Percentiles rank a stretch among this genome's conserved stretches.
These are phyloP conservation scores for Zizania latifolia DNA, from an alignment of 176 grass and related monocot species.

Conservation along the genomic window DNA sequence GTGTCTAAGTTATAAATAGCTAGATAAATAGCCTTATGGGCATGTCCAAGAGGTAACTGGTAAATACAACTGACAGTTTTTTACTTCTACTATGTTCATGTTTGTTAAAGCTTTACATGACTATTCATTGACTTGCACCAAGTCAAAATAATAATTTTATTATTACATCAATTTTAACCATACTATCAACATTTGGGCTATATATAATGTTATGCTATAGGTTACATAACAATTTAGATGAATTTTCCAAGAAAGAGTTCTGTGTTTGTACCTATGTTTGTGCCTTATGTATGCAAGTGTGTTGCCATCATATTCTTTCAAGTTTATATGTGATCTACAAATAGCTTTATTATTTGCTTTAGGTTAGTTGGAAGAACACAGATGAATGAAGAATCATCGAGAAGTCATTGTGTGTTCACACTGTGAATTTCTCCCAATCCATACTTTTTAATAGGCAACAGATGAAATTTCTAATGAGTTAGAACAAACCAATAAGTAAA, in stretches of 20 bases:
- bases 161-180: neutral
- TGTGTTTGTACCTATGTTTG: neutral
- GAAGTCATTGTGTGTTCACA: conserved; percentile 96
- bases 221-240: neutral
- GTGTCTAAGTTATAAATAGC: neutral
- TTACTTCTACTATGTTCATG: neutral
- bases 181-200: neutral
- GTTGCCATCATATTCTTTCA: neutral
- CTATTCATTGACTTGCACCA: neutral
- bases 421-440: conserved; percentile 72
- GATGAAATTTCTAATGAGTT: too few species aligned
- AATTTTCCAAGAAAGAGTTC: neutral
- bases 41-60: neutral
- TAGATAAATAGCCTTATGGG: neutral
- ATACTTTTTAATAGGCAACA: too few species aligned
- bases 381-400: conserved; percentile 90
- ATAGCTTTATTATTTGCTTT: neutral
- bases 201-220: neutral
- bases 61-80: neutral
- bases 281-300: neutral
- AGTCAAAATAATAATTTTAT: neutral
- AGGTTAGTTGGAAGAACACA: conserved; percentile 85
- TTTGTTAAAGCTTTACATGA: neutral
- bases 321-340: neutral
- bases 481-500: too few species aligned